These are phyloP conservation scores for Claviceps citrina DNA, from an alignment of 2,329 filamentous ascomycete species.

Conservation along the genomic window DNA sequence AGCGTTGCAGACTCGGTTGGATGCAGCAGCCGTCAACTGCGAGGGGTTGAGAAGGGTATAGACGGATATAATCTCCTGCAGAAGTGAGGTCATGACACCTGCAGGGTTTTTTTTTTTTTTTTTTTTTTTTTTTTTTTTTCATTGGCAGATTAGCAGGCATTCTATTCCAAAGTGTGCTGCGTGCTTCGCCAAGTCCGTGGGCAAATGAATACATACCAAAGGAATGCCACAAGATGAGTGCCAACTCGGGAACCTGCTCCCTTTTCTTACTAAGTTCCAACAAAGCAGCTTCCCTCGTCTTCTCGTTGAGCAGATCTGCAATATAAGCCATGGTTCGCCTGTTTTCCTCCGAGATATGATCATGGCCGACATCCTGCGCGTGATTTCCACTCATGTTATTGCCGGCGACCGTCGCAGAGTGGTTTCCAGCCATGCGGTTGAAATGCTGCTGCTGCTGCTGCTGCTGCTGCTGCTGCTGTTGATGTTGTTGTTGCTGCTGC, in stretches of 20 bases:
- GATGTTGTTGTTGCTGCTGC: slow-evolving; percentile 28
- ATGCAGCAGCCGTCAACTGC: slow-evolving; percentile 91
- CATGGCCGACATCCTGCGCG: slow-evolving; percentile 40
- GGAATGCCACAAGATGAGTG: slow-evolving; percentile 93
- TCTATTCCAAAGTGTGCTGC: background rate
- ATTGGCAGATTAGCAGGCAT: background rate
- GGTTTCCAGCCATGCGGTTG: slow-evolving; percentile 54
- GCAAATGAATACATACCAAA: slow-evolving; percentile 51
- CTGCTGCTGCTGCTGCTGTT: slow-evolving; percentile 21
- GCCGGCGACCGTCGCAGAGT: slow-evolving; percentile 35
- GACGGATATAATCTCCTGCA: slow-evolving; percentile 97
- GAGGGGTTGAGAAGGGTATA: slow-evolving; percentile 94
- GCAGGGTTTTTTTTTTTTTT: no score
- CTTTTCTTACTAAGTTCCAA: slow-evolving; percentile 97
- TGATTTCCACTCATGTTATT: slow-evolving; percentile 30
- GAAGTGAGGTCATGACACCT: slow-evolving; percentile 95
- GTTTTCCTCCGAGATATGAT: slow-evolving; percentile 75
- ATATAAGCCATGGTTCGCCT: slow-evolving; percentile 85
- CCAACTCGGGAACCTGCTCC: slow-evolving; percentile 92
- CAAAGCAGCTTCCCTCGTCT: slow-evolving; percentile 75
- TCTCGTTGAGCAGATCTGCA: slow-evolving; percentile 75
- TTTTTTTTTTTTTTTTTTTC: no score
- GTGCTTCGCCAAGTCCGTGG: no score
- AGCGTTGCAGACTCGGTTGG: slow-evolving; percentile 93
- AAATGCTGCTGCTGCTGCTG: slow-evolving; percentile 43